Base-by-base conservation (phyloP, 768 basidiomycete genomes). In the Myochromella boudieri region DNA sequence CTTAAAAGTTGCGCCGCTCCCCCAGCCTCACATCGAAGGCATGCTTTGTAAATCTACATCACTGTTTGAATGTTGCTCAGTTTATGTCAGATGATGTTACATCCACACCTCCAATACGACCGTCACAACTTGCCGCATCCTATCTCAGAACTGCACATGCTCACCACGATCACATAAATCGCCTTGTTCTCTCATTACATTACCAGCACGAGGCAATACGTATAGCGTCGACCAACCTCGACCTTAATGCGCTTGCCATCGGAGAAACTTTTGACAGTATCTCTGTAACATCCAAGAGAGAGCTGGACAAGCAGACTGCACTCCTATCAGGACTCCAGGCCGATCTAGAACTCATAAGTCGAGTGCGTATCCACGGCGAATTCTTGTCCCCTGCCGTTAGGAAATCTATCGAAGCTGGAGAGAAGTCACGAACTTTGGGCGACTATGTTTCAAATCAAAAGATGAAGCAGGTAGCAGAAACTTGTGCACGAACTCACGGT, bases 401-500 rank as follows among this genome's bases (percentile, higher is more conserved):
- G 27, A 82, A 75, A 54, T 81, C 85, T 2, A 86, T 90, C 34
- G 86, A 90, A 48, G 71, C 77, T 0, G 90, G 87, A 3, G 83
- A 82, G 46, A 77, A 71, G 44, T 77, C 77, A 11, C 73, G 90
- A 36, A 86, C 84, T 9, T 64, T 93, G 31, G 87, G 84, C 9
- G 88, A 89, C 60, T 93, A 91, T 63, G 88, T 93, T 20, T 85
- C 85, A 12, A 76, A 73, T 53, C 78, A 71, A 40, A 89, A 84
- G 68, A 93, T 93, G 90, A 77, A 72, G 56, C 78, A 87, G 60
- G 90, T 93, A 1, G 86, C 81, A 2, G 85, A 85, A 12, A 80
- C 77, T 3, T 91, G 88, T 67, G 59, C 69, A 12, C 74, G 76
- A 38, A 82, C 84, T 20, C 85, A 91, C 69, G 79, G 88, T 87